A percentile compares a stretch with the other conserved stretches of the same genome.
phyloP scores from a whole-genome alignment of 345 rosid genomes.

The Salix caprea region DNA sequence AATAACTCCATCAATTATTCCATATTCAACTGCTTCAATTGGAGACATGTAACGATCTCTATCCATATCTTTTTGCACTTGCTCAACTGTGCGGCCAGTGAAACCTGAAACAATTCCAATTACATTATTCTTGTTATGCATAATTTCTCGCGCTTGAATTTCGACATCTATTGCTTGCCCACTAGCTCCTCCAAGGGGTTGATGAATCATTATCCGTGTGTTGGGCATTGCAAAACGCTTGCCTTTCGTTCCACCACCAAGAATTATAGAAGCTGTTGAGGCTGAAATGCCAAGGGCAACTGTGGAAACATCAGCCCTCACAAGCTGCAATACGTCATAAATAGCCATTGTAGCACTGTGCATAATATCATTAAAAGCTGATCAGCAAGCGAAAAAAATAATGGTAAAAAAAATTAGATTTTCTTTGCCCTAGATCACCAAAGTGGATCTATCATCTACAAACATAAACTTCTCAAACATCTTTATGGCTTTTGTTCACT shows the following conservation, averaged over 20 bases:
- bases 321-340: slow-evolving; percentile 81
- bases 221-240: slow-evolving; percentile 97
- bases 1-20: slow-evolving; percentile 87
- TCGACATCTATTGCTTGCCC: slow-evolving; percentile 85
- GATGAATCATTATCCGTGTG: slow-evolving; percentile 90
- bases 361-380: slow-evolving; percentile 2
- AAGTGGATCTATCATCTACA: not conserved
- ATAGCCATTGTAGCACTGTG: slow-evolving; percentile 94
- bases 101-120: slow-evolving; percentile 63
- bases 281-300: slow-evolving; percentile 84
- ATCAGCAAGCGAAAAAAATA: not conserved
- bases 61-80: slow-evolving; percentile 72
- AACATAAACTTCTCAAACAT: not conserved
- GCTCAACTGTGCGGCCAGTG: slow-evolving; percentile 72
- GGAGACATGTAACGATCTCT: slow-evolving; percentile 93
- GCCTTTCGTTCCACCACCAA: slow-evolving; percentile 92
- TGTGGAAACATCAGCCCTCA: slow-evolving; percentile 89
- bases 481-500: not conserved
- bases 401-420: too few species aligned
- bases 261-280: slow-evolving; percentile 85
- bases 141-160: slow-evolving; percentile 82
- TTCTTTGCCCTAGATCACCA: not conserved
- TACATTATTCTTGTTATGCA: slow-evolving; percentile 74
- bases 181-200: slow-evolving; percentile 88
- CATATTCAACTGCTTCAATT: slow-evolving; percentile 87